Evolutionary conservation across 768 basidiomycete species (phyloP).

Genomic region (Phanerochaete sordida): DNA sequence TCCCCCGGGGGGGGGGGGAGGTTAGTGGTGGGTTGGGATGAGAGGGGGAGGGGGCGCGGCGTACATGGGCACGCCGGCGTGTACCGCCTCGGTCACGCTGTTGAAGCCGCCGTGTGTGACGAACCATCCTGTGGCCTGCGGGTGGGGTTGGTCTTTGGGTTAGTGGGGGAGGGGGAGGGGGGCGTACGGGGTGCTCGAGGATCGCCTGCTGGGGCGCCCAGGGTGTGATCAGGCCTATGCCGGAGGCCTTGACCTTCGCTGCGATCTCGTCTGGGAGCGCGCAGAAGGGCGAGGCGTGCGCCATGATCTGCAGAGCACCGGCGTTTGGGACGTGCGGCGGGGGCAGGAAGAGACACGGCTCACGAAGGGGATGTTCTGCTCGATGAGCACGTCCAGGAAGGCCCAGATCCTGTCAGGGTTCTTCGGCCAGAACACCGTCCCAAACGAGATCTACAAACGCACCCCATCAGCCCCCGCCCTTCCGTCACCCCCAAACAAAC

Average conservation of each 20-base stretch:
- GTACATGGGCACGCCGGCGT: constrained; percentile 20
- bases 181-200: constrained; percentile 22
- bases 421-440: constrained; percentile 18
- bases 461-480: too few species aligned
- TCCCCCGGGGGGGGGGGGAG: too few species aligned
- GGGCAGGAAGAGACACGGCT: not conserved
- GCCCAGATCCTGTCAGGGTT: constrained; percentile 17
- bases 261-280: constrained; percentile 1
- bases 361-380: constrained; percentile 21
- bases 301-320: constrained; percentile 14
- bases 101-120: constrained; percentile 25
- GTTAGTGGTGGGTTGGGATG: too few species aligned
- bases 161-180: not conserved
- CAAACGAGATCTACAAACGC: constrained; percentile 20
- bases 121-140: constrained; percentile 23
- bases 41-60: too few species aligned
- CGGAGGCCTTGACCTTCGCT: constrained; percentile 13
- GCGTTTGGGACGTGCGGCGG: not conserved
- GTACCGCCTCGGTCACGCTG: constrained; percentile 21
- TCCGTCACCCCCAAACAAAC: not conserved
- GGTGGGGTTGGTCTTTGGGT: not conserved
- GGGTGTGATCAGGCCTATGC: constrained; percentile 17
- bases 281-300: constrained; percentile 14
- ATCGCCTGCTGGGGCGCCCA: constrained; percentile 26
- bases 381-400: constrained; percentile 20